Conservation (phyloP, 1,284 basidiomycete genomes). For the Austroboletus niveus region DNA sequence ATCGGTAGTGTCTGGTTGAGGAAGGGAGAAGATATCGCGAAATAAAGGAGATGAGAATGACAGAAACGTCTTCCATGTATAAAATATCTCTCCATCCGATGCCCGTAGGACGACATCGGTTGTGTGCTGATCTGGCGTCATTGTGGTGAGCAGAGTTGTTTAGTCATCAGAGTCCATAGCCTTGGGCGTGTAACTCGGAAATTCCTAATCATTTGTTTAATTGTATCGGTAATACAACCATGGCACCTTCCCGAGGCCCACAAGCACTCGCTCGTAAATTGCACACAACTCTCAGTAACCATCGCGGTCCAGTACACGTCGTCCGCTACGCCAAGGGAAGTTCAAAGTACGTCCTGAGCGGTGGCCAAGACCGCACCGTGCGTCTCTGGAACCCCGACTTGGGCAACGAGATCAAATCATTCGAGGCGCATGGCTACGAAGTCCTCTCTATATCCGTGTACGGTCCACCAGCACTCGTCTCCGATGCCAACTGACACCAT, state of each 20-base stretch:
- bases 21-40: conserved; percentile 26
- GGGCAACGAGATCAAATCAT: conserved; percentile 88
- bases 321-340: conserved; percentile 83
- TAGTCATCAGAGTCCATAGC: too few relatives aligned
- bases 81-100: conserved; percentile 12
- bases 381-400: conserved; percentile 87
- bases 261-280: conserved; percentile 43
- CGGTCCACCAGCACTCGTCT: conserved; percentile 27
- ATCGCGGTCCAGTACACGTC: conserved; percentile 83
- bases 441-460: conserved; percentile 89
- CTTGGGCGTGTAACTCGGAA: not conserved
- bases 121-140: not conserved
- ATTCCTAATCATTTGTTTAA: not conserved
- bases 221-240: conserved; percentile 23
- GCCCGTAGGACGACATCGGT: not conserved
- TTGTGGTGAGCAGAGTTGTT: not conserved
- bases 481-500: not conserved
- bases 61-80: conserved; percentile 25
- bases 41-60: conserved; percentile 31
- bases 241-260: conserved; percentile 67
- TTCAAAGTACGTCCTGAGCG: conserved; percentile 87
- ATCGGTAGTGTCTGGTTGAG: conserved; percentile 2
- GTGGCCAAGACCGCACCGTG: conserved; percentile 89
- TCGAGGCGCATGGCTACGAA: conserved; percentile 91
- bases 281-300: conserved; percentile 49